Evolutionary conservation across 345 rosid genomes (phyloP).

Genomic region (Citrus glauca): DNA sequence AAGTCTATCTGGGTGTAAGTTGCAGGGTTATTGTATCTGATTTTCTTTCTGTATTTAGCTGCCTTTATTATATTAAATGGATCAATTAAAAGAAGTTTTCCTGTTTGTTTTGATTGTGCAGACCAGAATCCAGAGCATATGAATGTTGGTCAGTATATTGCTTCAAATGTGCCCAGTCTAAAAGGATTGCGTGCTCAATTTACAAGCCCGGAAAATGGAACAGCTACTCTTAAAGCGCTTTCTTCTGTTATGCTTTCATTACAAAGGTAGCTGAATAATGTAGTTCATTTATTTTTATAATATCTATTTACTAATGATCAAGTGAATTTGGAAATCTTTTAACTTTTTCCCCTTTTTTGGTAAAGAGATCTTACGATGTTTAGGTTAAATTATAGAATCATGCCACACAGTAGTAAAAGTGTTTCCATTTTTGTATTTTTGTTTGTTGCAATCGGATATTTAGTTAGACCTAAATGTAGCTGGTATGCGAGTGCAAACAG

Average conservation of each 20-base stretch:
- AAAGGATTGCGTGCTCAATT: constrained; percentile 47
- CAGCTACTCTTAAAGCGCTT: constrained; percentile 57
- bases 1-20: constrained; percentile 89
- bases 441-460: background rate
- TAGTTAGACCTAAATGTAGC: background rate
- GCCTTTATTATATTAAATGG: background rate
- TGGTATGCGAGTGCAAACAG: background rate
- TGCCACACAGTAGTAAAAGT: background rate
- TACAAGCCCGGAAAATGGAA: constrained; percentile 45
- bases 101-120: constrained; percentile 29
- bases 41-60: background rate
- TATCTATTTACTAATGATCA: background rate
- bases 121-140: constrained; percentile 72
- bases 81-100: too few species aligned
- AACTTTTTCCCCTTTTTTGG: too few species aligned
- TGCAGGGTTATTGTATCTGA: constrained; percentile 1
- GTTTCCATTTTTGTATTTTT: background rate
- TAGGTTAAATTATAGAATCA: background rate
- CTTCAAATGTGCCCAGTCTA: constrained; percentile 71
- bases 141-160: constrained; percentile 53
- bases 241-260: constrained; percentile 73
- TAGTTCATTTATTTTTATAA: too few species aligned
- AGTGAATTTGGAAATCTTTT: too few species aligned
- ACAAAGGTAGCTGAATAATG: constrained; percentile 52
- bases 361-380: background rate